Conservation (phyloP, 352 stramenopile genomes). For the Phytophthora megakarya region DNA sequence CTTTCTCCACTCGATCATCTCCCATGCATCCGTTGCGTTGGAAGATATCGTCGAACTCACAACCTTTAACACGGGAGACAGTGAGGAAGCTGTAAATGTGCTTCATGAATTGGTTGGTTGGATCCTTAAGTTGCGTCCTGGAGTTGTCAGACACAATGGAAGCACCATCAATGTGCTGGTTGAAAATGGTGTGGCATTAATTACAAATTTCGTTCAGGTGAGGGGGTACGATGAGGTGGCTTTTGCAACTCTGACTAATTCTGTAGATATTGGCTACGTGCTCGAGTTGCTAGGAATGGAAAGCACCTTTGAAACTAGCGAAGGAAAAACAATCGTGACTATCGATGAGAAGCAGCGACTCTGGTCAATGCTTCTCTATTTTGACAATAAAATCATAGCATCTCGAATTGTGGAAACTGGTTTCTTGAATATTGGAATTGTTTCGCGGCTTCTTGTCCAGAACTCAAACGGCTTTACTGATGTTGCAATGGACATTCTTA, state of each 20-base stretch:
- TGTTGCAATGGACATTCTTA: not conserved
- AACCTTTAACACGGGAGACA: slow-evolving; percentile 7
- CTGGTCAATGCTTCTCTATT: slow-evolving; percentile 31
- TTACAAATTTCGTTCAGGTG: slow-evolving; percentile 9
- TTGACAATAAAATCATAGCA: slow-evolving; percentile 25
- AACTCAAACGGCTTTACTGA: not conserved
- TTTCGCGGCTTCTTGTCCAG: not conserved
- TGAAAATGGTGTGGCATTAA: not conserved
- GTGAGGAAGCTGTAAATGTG: slow-evolving; percentile 5
- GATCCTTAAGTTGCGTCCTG: not conserved
- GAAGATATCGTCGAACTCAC: slow-evolving; percentile 28
- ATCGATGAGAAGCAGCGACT: slow-evolving; percentile 33
- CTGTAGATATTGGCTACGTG: slow-evolving; percentile 7
- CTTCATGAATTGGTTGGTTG: slow-evolving; percentile 15
- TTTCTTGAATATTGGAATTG: slow-evolving; percentile 28
- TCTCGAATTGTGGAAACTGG: slow-evolving; percentile 26
- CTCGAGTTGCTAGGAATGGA: slow-evolving; percentile 14
- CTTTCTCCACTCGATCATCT: slow-evolving; percentile 27
- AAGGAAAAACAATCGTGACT: not conserved
- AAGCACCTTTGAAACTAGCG: too few relatives aligned
- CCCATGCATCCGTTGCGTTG: slow-evolving; percentile 8
- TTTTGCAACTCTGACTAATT: slow-evolving; percentile 13
- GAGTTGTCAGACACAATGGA: not conserved
- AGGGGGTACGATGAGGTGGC: slow-evolving; percentile 21
- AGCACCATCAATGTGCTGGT: slow-evolving; percentile 10